A percentile compares a stretch with the other conserved stretches of the same genome.
These are phyloP conservation scores for Cenchrus americanus DNA, from an alignment of 176 grass and related monocot species.

Conservation along the genomic window DNA sequence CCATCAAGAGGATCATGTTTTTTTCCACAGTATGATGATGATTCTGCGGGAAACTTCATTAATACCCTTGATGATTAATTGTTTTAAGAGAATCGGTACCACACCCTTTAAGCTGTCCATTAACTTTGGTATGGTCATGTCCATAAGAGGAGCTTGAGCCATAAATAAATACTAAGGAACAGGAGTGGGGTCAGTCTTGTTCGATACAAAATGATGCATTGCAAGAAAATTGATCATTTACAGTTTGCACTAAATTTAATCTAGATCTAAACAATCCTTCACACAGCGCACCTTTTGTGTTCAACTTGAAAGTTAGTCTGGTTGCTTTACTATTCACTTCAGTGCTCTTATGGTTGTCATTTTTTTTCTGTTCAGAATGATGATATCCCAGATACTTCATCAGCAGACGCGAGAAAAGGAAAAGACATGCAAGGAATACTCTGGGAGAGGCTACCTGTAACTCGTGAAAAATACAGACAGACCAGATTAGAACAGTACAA, in stretches of 20 bases:
- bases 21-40: neutral
- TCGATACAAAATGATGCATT: neutral
- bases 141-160: neutral
- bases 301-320: constrained; percentile 12
- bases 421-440: constrained; percentile 98
- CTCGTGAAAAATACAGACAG: constrained; percentile 83
- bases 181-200: neutral
- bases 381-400: constrained; percentile 70
- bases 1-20: neutral
- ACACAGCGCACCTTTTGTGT: neutral
- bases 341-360: constrained; percentile 22
- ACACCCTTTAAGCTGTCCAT: neutral
- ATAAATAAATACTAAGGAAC: neutral
- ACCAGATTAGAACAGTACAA: constrained; percentile 95
- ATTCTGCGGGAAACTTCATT: neutral
- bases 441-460: constrained; percentile 76
- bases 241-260: neutral
- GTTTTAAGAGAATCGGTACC: neutral
- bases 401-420: constrained; percentile 86
- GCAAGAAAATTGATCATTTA: neutral
- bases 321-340: constrained; percentile 19
- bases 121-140: neutral
- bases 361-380: constrained; percentile 53
- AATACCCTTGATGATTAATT: neutral
- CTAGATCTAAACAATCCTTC: neutral